These are phyloP conservation scores for Pseudogymnoascus sp. DNA, from an alignment of 2,329 filamentous ascomycete genomes.

Conservation along the genomic window DNA sequence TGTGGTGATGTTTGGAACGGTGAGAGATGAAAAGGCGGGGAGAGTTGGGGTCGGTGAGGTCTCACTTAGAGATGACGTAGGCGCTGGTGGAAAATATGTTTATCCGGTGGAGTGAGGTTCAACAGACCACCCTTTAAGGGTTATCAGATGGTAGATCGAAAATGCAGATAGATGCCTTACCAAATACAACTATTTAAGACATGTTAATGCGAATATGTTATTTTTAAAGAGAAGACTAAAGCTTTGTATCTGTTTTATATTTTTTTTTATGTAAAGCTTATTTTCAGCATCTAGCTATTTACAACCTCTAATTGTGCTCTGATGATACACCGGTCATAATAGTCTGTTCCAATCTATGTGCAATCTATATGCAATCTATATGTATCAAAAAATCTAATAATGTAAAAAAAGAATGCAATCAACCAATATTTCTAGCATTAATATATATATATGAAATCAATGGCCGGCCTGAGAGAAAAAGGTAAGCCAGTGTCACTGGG, in stretches of 20 bases:
- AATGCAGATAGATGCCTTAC: background rate
- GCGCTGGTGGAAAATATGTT: background rate
- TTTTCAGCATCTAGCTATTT: background rate
- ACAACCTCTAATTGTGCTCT: background rate
- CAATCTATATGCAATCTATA: background rate
- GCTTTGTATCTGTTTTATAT: background rate
- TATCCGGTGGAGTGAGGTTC: background rate
- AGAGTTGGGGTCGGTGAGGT: background rate
- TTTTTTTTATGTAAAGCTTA: background rate
- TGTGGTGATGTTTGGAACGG: background rate
- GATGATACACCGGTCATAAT: background rate
- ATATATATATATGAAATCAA: background rate
- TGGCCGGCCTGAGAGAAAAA: background rate
- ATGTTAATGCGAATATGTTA: background rate
- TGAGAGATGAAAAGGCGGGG: conserved; percentile 1
- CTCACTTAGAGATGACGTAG: background rate
- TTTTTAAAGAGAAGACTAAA: background rate
- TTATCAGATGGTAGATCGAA: background rate
- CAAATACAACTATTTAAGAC: background rate
- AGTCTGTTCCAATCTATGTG: background rate
- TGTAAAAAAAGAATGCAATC: background rate
- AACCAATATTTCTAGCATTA: background rate
- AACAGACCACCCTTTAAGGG: background rate
- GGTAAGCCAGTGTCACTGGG: background rate
- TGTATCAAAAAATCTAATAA: background rate